These are phyloP conservation scores for Morella rubra DNA, from an alignment of 306 rosid genomes.

Conservation along the genomic window DNA sequence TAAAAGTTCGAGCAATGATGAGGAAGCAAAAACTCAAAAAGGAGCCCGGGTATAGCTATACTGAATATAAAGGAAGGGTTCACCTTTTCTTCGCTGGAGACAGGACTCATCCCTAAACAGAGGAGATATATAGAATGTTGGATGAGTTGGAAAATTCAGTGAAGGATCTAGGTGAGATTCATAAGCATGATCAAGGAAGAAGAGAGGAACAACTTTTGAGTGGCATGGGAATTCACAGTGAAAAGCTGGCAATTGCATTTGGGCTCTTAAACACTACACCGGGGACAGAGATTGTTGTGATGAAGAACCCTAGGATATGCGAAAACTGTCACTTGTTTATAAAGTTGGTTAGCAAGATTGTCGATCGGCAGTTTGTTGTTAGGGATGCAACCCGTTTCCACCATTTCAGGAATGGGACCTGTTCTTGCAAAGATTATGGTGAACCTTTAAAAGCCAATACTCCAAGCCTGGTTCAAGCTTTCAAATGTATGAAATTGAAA, in stretches of 20 bases:
- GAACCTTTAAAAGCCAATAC: not conserved
- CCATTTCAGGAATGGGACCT: conserved; percentile 69
- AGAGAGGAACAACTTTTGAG: conserved; percentile 39
- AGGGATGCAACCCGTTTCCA: conserved; percentile 92
- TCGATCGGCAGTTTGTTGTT: conserved; percentile 65
- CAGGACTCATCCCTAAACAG: conserved; percentile 47
- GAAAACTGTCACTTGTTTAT: conserved; percentile 75
- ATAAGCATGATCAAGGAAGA: conserved; percentile 30
- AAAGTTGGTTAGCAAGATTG: conserved; percentile 73
- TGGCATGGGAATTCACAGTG: conserved; percentile 71
- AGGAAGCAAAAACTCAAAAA: conserved; percentile 63
- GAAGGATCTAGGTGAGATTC: conserved; percentile 35
- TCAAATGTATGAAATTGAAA: not conserved
- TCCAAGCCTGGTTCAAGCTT: not conserved
- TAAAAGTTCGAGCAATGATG: conserved; percentile 73
- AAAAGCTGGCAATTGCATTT: conserved; percentile 73
- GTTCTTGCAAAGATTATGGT: conserved; percentile 97
- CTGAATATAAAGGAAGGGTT: conserved; percentile 63
- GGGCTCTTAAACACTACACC: conserved; percentile 53
- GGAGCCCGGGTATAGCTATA: conserved; percentile 83
- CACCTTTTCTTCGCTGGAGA: conserved; percentile 78
- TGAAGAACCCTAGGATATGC: conserved; percentile 85
- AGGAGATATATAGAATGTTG: conserved; percentile 57
- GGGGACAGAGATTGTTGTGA: conserved; percentile 66
- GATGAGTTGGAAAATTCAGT: conserved; percentile 56